Conservation (phyloP, 73 alveolate genomes). For the Effrenium voratum region DNA sequence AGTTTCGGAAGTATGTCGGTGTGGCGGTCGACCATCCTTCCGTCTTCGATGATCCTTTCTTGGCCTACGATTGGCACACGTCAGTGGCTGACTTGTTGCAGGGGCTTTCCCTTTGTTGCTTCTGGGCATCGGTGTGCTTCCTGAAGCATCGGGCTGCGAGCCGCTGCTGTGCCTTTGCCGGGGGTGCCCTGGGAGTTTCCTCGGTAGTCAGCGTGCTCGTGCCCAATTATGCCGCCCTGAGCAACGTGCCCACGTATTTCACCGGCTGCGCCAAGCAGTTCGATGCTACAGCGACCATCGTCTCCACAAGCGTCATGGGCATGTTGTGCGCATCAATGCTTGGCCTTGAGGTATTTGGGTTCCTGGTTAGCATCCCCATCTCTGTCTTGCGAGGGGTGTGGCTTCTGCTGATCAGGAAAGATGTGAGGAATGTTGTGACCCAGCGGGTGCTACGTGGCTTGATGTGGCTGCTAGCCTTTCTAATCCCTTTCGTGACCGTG, state of each 20-base stretch:
- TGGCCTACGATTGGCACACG: constrained; percentile 1
- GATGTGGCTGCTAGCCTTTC: constrained; percentile 49
- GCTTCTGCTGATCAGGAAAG: constrained; percentile 9
- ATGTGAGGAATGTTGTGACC: not conserved
- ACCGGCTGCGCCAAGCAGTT: constrained; percentile 9
- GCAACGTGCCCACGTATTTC: constrained; percentile 17
- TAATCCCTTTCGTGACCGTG: constrained; percentile 38
- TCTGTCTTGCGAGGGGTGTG: constrained; percentile 56
- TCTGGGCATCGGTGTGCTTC: too few relatives aligned
- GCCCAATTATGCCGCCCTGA: constrained; percentile 60
- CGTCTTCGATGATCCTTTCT: not conserved
- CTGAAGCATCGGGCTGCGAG: not conserved
- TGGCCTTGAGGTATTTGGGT: not conserved
- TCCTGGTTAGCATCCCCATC: constrained; percentile 15
- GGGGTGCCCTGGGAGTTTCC: not conserved
- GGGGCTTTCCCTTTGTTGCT: not conserved
- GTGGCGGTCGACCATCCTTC: not conserved
- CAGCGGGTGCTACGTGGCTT: not conserved
- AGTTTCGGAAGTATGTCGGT: not conserved
- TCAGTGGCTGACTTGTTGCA: constrained; percentile 4
- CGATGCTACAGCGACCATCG: not conserved
- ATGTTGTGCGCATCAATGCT: constrained; percentile 24
- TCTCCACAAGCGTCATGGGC: constrained; percentile 10
- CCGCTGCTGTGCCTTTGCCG: constrained; percentile 5
- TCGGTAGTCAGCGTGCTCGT: constrained; percentile 20